Percentiles rank a stretch among this genome's conserved stretches.
Evolutionary conservation across 257 asterid genomes (phyloP).

Genomic region (Nicotiana otophora): DNA sequence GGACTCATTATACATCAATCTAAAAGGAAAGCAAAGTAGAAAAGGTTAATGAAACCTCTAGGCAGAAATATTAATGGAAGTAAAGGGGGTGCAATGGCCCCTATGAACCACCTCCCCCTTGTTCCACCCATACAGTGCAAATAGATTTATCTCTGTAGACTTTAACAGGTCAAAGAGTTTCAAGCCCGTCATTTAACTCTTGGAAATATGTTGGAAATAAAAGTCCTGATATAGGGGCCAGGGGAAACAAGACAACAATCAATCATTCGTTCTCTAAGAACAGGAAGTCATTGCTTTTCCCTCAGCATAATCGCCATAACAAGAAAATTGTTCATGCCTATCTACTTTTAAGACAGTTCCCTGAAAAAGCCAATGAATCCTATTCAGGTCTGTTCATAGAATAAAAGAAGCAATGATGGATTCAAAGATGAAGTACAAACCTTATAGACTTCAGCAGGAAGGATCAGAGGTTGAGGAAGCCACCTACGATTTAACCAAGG

Average conservation of each 20-base stretch:
- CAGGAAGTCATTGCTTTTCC: background rate
- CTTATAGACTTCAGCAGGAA: constrained; percentile 95
- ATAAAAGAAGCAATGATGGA: background rate
- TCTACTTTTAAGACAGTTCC: background rate
- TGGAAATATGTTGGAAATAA: background rate
- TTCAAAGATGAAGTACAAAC: constrained; percentile 24
- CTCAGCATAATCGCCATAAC: background rate
- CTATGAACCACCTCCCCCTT: background rate
- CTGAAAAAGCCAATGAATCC: background rate
- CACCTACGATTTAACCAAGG: constrained; percentile 64
- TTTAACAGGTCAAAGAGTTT: background rate
- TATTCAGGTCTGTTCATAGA: background rate
- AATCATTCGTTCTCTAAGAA: background rate
- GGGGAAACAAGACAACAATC: background rate
- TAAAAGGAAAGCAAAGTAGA: background rate
- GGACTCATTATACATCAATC: background rate
- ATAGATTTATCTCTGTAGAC: background rate
- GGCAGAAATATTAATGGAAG: background rate
- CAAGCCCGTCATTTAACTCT: background rate
- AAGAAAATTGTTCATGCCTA: background rate
- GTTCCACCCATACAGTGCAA: background rate
- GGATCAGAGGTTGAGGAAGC: constrained; percentile 92
- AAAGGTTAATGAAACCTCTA: background rate
- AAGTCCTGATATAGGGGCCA: background rate
- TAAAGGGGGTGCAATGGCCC: background rate